Evolutionary conservation across 371 early-diverging fungal species (phyloP), one percentile per base, ranked within the genome.

Genomic region (Mucor piriformis): DNA sequence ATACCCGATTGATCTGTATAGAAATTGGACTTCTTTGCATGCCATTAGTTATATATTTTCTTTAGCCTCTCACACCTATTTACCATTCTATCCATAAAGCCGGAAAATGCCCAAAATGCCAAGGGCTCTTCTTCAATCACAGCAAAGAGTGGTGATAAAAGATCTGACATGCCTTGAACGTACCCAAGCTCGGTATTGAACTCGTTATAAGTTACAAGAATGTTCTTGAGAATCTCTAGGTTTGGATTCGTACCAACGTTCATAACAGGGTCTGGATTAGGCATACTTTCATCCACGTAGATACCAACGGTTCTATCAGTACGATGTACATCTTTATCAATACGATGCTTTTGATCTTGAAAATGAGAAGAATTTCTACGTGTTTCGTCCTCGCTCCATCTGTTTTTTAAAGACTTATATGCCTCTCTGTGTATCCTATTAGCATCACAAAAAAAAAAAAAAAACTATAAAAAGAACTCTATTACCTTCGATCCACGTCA

Each of bases 111-210:
- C 91, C 94, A 94, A 64, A 96, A 97, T 0, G 92, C 82, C 12
- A 92, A 77, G 11, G 85, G 84, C 68, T 96, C 97, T 56, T 94
- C 90, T 38, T 81, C 73, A 74, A 93, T 87, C 0, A 92, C 88
- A 11, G 86, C 90, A 77, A 91, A 89, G 4, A 96, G 66, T 2
- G 96, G 96, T 5, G 96, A 87, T 27, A 93, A 72, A 15, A 97
- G 73, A 63, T 97, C 98, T n/a, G 91, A 92, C 98, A 97, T 97
- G 10, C 98, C 98, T 73, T 97, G 98, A 0, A 96, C 98, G 67
- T 97, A 97, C 6, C 95, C 95, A 0, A 80, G 59, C 1, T 74
- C 74, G 0, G 58, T 59, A 40, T 80, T 71, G 48, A 61, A 87
- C 38, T 89, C 79, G 54, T 94, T 91, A 67, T 94, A 97, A 0